A percentile compares a stretch with the other conserved stretches of the same genome.
Evolutionary conservation across 2,329 filamentous ascomycete species (phyloP).

Genomic region (Diaporthe amygdali): DNA sequence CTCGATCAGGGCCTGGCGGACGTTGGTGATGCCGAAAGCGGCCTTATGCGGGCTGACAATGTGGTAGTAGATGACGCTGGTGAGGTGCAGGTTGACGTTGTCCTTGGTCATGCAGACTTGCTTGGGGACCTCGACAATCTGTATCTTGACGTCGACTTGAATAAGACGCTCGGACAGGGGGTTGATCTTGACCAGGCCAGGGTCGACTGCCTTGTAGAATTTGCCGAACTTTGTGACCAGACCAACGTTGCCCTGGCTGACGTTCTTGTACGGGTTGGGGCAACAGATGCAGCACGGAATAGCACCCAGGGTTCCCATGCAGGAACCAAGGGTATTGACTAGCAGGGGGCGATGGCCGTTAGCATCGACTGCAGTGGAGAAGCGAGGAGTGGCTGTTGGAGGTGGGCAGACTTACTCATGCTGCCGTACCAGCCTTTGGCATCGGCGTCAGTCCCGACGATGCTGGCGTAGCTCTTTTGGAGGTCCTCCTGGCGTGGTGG

Average conservation of each 20-base stretch:
- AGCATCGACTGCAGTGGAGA: not conserved
- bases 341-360: not conserved
- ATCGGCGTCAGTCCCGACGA: conserved; percentile 68
- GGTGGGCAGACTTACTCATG: conserved; percentile 67
- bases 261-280: conserved; percentile 95
- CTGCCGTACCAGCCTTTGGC: conserved; percentile 87
- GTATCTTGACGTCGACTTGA: conserved; percentile 98
- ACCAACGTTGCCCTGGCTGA: conserved; percentile 91
- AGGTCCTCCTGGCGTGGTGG: conserved; percentile 84
- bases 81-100: conserved; percentile 93
- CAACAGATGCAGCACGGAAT: conserved; percentile 90
- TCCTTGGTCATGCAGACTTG: conserved; percentile 99
- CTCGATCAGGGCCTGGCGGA: conserved; percentile 95
- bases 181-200: conserved; percentile 96
- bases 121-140: conserved; percentile 95
- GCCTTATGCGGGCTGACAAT: conserved; percentile 95
- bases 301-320: conserved; percentile 81
- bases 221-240: conserved; percentile 94
- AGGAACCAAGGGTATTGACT: conserved; percentile 76
- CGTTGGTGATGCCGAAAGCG: conserved; percentile 93
- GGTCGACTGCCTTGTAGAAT: conserved; percentile 95
- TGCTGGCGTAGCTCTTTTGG: conserved; percentile 77
- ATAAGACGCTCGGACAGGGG: conserved; percentile 88
- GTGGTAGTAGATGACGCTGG: conserved; percentile 99
- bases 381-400: not conserved